Conservation (phyloP, 2,329 filamentous ascomycete species). For the Paraphoma sp. region DNA sequence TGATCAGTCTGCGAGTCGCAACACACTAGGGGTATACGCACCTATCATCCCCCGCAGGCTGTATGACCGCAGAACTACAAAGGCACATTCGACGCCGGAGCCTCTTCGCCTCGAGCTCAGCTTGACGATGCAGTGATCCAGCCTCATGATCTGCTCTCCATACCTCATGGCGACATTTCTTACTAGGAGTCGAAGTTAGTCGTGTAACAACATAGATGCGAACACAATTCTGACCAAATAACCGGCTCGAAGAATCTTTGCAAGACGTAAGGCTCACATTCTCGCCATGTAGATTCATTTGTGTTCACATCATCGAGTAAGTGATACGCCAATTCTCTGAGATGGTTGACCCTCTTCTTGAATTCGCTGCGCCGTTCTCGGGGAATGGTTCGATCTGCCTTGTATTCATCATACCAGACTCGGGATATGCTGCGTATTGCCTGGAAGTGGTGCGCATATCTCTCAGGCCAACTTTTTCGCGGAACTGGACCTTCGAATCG, state of each 20-base stretch:
- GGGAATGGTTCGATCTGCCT: background rate
- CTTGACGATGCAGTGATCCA: background rate
- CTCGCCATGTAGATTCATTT: slow-evolving; percentile 16
- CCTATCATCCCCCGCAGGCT: background rate
- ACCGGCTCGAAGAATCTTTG: slow-evolving; percentile 6
- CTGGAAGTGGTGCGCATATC: slow-evolving; percentile 9
- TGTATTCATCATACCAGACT: slow-evolving; percentile 9
- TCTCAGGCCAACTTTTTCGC: slow-evolving; percentile 4
- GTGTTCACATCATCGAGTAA: slow-evolving; percentile 2
- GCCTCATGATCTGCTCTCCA: slow-evolving; percentile 5
- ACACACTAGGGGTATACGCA: background rate
- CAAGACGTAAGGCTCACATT: slow-evolving; percentile 1
- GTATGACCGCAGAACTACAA: background rate
- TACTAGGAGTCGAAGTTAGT: background rate
- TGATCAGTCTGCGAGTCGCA: background rate
- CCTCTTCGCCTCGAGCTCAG: background rate
- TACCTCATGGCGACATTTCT: slow-evolving; percentile 3
- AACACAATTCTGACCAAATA: slow-evolving; percentile 1
- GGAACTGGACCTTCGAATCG: slow-evolving; percentile 10
- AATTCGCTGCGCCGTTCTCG: background rate
- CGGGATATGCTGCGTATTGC: slow-evolving; percentile 9
- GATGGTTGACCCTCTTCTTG: background rate
- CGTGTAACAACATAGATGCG: background rate
- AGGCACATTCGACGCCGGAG: background rate
- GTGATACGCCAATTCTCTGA: slow-evolving; percentile 1